Conservation (phyloP, 768 basidiomycete genomes). For the Candolleomyces efflorescens region DNA sequence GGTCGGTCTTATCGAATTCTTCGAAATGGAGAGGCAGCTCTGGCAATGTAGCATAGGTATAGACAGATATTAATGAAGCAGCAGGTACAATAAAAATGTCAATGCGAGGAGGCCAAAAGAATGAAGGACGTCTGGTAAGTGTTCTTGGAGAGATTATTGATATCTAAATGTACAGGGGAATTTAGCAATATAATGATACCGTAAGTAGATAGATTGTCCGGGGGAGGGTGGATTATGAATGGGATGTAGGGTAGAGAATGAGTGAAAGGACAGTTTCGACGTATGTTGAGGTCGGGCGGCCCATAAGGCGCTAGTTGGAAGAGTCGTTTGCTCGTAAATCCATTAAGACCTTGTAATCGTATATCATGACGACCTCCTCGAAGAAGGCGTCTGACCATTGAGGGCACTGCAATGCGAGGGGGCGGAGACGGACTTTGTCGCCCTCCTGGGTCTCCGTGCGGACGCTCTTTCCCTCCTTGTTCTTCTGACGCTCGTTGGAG, state of each 20-base stretch:
- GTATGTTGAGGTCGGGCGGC: not conserved
- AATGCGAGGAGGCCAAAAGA: not conserved
- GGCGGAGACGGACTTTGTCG: slow-evolving; percentile 45
- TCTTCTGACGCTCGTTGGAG: slow-evolving; percentile 56
- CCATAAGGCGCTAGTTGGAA: not conserved
- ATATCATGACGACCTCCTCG: slow-evolving; percentile 57
- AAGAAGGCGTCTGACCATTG: slow-evolving; percentile 62
- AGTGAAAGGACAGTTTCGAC: not conserved
- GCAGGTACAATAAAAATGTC: not conserved
- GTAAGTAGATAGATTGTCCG: slow-evolving; percentile 9
- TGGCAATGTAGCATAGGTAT: slow-evolving; percentile 8
- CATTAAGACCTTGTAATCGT: slow-evolving; percentile 40
- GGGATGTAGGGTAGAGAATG: not conserved
- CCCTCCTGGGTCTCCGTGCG: slow-evolving; percentile 33
- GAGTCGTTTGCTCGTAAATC: slow-evolving; percentile 23
- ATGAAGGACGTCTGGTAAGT: not conserved
- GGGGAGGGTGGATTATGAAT: not conserved
- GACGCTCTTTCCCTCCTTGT: slow-evolving; percentile 35
- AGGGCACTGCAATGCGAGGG: slow-evolving; percentile 44
- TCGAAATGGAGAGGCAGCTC: slow-evolving; percentile 64
- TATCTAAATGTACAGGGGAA: not conserved
- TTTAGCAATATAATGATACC: slow-evolving; percentile 8
- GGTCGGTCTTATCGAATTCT: slow-evolving; percentile 74
- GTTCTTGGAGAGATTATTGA: slow-evolving; percentile 2
- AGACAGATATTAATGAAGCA: slow-evolving; percentile 1